Percentiles rank a stretch among this genome's conserved stretches.
Conservation (phyloP, 345 rosid genomes). For the Eutrema yunnanense region DNA sequence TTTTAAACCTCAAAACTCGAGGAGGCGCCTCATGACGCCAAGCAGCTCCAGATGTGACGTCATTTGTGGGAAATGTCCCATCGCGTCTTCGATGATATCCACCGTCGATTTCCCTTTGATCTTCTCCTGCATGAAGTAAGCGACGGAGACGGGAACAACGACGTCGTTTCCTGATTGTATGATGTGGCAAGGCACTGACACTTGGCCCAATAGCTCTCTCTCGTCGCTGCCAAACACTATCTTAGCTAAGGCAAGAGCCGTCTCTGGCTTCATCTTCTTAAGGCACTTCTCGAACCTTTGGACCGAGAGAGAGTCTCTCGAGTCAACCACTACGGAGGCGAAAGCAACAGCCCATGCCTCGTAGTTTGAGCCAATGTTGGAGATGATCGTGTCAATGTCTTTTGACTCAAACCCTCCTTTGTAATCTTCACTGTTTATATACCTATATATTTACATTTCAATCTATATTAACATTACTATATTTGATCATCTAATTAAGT, state of each 20-base stretch:
- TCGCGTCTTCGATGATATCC: conserved; percentile 38
- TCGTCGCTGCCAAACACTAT: conserved; percentile 55
- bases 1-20: conserved; percentile 30
- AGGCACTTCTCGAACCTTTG: conserved; percentile 33
- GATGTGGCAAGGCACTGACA: conserved; percentile 50
- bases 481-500: background rate
- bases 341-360: conserved; percentile 46
- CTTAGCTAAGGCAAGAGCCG: conserved; percentile 54
- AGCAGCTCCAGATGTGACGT: conserved; percentile 53
- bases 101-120: conserved; percentile 51
- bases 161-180: conserved; percentile 47
- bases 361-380: conserved; percentile 43
- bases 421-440: conserved; percentile 47
- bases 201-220: conserved; percentile 43
- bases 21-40: conserved; percentile 33
- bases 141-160: conserved; percentile 52
- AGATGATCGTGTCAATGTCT: conserved; percentile 38
- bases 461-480: background rate
- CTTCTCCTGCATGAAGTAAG: conserved; percentile 56
- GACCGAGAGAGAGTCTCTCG: conserved; percentile 34
- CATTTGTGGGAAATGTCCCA: conserved; percentile 74
- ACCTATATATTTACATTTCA: conserved; percentile 34
- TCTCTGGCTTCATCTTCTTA: conserved; percentile 46
- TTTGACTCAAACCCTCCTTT: conserved; percentile 51
- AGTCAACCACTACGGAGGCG: conserved; percentile 37